A percentile compares a stretch with the other conserved stretches of the same genome.
Conservation (phyloP, 768 basidiomycete species). For the Amanita polypyramis region DNA sequence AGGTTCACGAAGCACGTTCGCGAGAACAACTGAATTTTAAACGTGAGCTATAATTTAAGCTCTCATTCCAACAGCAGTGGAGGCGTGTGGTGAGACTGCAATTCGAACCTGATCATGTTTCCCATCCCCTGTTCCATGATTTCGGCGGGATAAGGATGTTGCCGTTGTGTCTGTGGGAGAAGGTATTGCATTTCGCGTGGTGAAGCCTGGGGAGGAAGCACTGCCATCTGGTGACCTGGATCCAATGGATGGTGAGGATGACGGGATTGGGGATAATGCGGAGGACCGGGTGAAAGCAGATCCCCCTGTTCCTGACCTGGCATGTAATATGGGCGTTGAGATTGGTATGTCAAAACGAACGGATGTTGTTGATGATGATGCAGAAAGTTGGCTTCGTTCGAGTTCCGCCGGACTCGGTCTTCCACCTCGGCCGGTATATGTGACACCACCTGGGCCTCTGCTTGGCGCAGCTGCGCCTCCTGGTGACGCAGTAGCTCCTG, state of each 20-base stretch:
- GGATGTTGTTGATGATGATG: conserved; percentile 16
- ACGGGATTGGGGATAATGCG: conserved; percentile 18
- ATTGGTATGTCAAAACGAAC: conserved; percentile 13
- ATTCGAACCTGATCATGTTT: conserved; percentile 32
- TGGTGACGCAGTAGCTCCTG: conserved; percentile 39
- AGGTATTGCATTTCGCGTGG: conserved; percentile 6
- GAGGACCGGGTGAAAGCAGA: conserved; percentile 19
- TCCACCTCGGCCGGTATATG: conserved; percentile 16
- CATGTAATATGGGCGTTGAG: conserved; percentile 6
- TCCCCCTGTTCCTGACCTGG: conserved; percentile 10
- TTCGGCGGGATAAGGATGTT: conserved; percentile 13
- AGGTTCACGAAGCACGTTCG: neutral
- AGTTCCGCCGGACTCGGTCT: conserved; percentile 12
- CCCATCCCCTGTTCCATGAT: conserved; percentile 11
- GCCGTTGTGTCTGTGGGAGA: conserved; percentile 4
- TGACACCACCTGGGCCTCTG: conserved; percentile 23
- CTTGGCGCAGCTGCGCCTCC: conserved; percentile 24
- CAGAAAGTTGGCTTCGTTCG: conserved; percentile 16
- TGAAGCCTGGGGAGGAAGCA: conserved; percentile 11
- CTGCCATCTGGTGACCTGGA: conserved; percentile 13
- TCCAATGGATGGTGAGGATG: conserved; percentile 17
- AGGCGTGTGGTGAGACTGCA: conserved; percentile 32
- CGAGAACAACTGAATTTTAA: neutral
- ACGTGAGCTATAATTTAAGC: conserved; percentile 12
- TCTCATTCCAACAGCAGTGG: conserved; percentile 41